Evolutionary conservation across 306 rosid species (phyloP).

Genomic region (Senna tora): DNA sequence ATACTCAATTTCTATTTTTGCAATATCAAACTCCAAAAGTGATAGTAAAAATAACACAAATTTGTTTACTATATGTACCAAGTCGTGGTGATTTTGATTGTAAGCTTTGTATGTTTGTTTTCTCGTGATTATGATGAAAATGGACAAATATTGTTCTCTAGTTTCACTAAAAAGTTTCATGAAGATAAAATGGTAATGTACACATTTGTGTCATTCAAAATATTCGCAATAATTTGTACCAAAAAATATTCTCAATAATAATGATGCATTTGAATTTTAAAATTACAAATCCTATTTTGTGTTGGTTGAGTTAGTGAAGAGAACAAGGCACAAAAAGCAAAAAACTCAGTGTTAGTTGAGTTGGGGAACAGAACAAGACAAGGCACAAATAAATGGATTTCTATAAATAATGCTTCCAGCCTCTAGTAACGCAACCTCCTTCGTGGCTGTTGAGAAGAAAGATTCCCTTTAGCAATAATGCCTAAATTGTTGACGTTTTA

Average conservation of each 20-base stretch:
- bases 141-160: background rate
- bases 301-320: conserved; percentile 46
- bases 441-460: conserved; percentile 41
- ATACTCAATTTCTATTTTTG: no score
- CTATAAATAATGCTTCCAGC: conserved; percentile 25
- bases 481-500: conserved; percentile 28
- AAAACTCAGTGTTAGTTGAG: conserved; percentile 34
- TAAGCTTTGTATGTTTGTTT: background rate
- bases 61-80: no score
- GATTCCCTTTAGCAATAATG: conserved; percentile 52
- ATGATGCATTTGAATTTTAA: conserved; percentile 43
- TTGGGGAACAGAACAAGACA: conserved; percentile 37
- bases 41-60: no score
- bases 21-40: no score
- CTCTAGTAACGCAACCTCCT: conserved; percentile 45
- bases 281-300: conserved; percentile 1
- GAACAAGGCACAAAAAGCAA: conserved; percentile 43
- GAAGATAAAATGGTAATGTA: background rate
- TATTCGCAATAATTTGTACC: conserved; percentile 38
- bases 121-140: conserved; percentile 23
- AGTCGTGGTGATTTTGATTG: no score
- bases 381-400: conserved; percentile 39
- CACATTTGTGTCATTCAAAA: conserved; percentile 20
- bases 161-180: conserved; percentile 5
- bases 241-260: no score